phyloP scores from a whole-genome alignment of 129 eudicot species.

The Flaveria robusta region DNA sequence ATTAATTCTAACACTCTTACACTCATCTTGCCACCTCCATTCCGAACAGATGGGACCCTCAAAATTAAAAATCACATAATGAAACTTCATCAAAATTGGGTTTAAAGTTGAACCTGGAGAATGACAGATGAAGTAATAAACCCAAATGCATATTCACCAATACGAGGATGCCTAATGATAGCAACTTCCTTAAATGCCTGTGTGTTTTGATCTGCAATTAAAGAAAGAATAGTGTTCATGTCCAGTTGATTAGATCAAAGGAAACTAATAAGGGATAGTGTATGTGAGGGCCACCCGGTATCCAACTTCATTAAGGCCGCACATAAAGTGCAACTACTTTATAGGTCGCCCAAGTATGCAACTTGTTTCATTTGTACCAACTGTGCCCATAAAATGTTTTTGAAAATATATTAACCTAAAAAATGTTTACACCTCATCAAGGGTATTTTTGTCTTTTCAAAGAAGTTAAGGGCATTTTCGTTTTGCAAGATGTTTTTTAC shows the following conservation, averaged over 20 bases:
- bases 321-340: background rate
- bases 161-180: slow-evolving; percentile 91
- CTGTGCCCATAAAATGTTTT: background rate
- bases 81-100: background rate
- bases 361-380: background rate
- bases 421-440: background rate
- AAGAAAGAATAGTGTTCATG: background rate
- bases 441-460: background rate
- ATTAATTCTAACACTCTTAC: too few species aligned
- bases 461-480: background rate
- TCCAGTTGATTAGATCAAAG: background rate
- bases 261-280: background rate
- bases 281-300: background rate
- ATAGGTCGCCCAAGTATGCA: background rate
- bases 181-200: slow-evolving; percentile 93
- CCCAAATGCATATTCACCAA: slow-evolving; percentile 94
- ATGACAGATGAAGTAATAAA: slow-evolving; percentile 81
- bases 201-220: slow-evolving; percentile 71
- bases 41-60: slow-evolving; percentile 8
- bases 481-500: background rate
- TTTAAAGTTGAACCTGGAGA: slow-evolving; percentile 58
- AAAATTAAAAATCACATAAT: background rate
- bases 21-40: background rate
- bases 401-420: background rate
- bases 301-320: background rate